These are phyloP conservation scores for Boletus reticuloceps DNA, from an alignment of 768 basidiomycete genomes.

Conservation along the genomic window DNA sequence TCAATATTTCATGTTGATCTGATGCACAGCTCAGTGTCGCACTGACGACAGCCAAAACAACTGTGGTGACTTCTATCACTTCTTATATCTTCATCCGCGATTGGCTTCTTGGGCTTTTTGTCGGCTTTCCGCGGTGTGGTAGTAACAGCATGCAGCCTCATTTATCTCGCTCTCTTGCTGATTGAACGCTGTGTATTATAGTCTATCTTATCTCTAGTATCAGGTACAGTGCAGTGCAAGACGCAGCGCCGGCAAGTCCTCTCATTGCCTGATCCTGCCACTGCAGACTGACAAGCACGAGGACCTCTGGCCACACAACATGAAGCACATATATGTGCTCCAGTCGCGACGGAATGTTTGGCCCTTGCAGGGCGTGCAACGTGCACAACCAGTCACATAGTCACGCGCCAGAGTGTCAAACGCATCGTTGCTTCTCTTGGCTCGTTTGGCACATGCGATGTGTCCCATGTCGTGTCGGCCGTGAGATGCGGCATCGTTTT, in stretches of 20 bases:
- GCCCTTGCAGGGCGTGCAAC: too few relatives aligned
- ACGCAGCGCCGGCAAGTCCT: not conserved
- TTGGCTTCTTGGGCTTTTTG: conserved; percentile 16
- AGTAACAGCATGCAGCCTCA: conserved; percentile 1
- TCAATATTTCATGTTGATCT: not conserved
- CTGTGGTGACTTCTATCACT: not conserved
- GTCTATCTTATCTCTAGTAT: conserved; percentile 8
- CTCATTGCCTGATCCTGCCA: not conserved
- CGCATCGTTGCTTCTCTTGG: not conserved
- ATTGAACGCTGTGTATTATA: conserved; percentile 8
- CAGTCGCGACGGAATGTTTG: too few relatives aligned
- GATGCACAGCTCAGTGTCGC: conserved; percentile 5
- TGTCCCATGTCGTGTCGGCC: conserved; percentile 4
- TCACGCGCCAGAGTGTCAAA: not conserved
- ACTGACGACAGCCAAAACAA: conserved; percentile 6
- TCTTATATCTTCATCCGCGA: conserved; percentile 12
- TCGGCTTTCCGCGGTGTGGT: conserved; percentile 24
- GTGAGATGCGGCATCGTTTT: conserved; percentile 2
- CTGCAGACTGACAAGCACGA: conserved; percentile 6
- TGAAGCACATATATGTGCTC: not conserved
- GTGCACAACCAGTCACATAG: not conserved
- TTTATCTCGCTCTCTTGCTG: conserved; percentile 2
- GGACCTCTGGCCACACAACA: not conserved
- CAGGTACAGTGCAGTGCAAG: not conserved
- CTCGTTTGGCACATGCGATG: not conserved